phyloP scores from a whole-genome alignment of 2,329 filamentous ascomycete species.

The Hymenoscyphus salicellus region DNA sequence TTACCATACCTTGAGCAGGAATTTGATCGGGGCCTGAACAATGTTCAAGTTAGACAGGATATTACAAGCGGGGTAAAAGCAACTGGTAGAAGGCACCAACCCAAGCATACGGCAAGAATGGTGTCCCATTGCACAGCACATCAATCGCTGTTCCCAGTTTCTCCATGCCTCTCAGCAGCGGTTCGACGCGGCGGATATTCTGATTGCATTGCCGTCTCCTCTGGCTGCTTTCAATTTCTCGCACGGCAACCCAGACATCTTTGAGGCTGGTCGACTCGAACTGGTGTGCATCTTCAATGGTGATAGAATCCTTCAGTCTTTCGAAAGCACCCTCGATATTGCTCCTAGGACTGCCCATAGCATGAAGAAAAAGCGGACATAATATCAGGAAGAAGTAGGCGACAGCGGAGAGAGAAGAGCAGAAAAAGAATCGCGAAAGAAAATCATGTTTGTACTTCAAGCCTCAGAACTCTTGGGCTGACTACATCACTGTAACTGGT shows the following conservation, averaged over 20 bases:
- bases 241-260: slow-evolving; percentile 39
- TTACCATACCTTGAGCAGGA: slow-evolving; percentile 13
- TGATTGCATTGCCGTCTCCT: slow-evolving; percentile 39
- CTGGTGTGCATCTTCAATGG: slow-evolving; percentile 14
- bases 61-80: too few relatives aligned
- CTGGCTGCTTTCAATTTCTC: slow-evolving; percentile 41
- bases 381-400: too few relatives aligned
- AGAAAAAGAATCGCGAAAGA: too few relatives aligned
- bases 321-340: slow-evolving; percentile 15
- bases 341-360: too few relatives aligned
- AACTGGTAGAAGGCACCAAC: slow-evolving; percentile 1
- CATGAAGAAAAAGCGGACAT: too few relatives aligned
- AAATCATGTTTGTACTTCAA: too few relatives aligned
- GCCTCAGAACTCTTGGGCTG: too few relatives aligned
- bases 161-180: slow-evolving; percentile 42
- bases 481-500: too few relatives aligned
- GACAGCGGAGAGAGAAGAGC: too few relatives aligned
- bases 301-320: slow-evolving; percentile 15
- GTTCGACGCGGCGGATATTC: slow-evolving; percentile 44
- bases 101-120: slow-evolving; percentile 47
- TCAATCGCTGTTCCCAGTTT: slow-evolving; percentile 44
- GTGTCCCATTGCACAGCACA: slow-evolving; percentile 46
- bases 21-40: slow-evolving; percentile 16
- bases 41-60: neutral
- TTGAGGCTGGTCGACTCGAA: slow-evolving; percentile 35